Evolutionary conservation across 2,329 filamentous ascomycete genomes (phyloP).

Genomic region (Coniochaeta pulveracea): DNA sequence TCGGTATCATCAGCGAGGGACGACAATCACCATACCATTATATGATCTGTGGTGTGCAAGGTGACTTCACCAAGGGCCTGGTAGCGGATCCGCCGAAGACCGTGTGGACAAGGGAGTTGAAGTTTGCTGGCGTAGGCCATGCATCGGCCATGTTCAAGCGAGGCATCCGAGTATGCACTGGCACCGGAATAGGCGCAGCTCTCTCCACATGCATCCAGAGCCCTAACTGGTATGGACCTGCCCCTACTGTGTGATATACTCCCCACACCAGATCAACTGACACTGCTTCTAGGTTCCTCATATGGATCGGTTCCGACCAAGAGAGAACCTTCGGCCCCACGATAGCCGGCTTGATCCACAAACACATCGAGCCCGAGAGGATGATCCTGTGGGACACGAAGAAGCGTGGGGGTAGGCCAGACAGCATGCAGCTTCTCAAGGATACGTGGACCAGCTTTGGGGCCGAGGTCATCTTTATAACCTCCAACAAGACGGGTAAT

Average conservation of each 20-base stretch:
- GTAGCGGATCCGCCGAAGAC: constrained; percentile 26
- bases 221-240: constrained; percentile 19
- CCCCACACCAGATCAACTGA: background rate
- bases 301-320: constrained; percentile 29
- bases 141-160: constrained; percentile 29
- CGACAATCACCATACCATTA: constrained; percentile 23
- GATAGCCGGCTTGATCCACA: constrained; percentile 23
- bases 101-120: constrained; percentile 27
- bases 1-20: constrained; percentile 28
- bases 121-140: constrained; percentile 28
- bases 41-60: constrained; percentile 30
- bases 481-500: constrained; percentile 26
- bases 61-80: constrained; percentile 26
- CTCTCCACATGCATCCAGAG: constrained; percentile 29
- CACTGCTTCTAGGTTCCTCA: constrained; percentile 22
- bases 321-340: constrained; percentile 28
- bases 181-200: constrained; percentile 27
- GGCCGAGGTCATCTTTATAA: constrained; percentile 30
- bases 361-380: constrained; percentile 26
- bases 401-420: constrained; percentile 26
- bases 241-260: background rate
- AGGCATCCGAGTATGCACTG: constrained; percentile 28
- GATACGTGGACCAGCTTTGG: constrained; percentile 26
- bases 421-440: constrained; percentile 24
- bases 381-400: constrained; percentile 31